phyloP scores from a whole-genome alignment of 78 protist species.

The Tieghemostelium lacteum region DNA sequence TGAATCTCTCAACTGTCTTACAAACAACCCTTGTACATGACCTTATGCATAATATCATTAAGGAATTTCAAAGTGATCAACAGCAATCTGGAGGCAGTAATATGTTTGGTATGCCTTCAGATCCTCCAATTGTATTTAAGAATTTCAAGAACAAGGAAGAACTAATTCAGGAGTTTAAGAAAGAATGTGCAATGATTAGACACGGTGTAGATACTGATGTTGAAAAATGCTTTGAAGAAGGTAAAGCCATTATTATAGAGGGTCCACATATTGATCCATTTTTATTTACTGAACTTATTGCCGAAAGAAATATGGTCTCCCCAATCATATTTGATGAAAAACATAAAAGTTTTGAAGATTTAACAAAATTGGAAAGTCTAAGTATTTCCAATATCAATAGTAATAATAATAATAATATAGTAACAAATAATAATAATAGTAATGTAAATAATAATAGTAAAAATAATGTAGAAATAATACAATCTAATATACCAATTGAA shows the following conservation, averaged over 20 bases:
- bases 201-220: slow-evolving; percentile 80
- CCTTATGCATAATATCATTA: slow-evolving; percentile 56
- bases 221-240: slow-evolving; percentile 77
- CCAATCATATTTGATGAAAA: slow-evolving; percentile 45
- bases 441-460: slow-evolving; percentile 1
- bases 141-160: slow-evolving; percentile 44
- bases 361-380: background rate
- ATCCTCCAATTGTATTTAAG: slow-evolving; percentile 66
- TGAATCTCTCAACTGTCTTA: slow-evolving; percentile 67
- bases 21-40: slow-evolving; percentile 74
- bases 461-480: background rate
- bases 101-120: slow-evolving; percentile 77
- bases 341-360: slow-evolving; percentile 19
- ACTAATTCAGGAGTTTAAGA: slow-evolving; percentile 36
- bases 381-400: background rate
- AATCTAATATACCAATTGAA: background rate
- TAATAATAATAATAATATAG: slow-evolving; percentile 9
- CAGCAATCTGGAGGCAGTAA: background rate
- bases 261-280: slow-evolving; percentile 76
- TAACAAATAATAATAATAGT: background rate
- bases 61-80: slow-evolving; percentile 50
- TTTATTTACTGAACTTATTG: slow-evolving; percentile 18
- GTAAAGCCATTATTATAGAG: slow-evolving; percentile 75
- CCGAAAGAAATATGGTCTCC: slow-evolving; percentile 60
- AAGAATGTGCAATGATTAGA: slow-evolving; percentile 67